Percentiles rank a stretch among this genome's conserved stretches.
These are phyloP conservation scores for Chaetomiaceae sp. DNA, from an alignment of 2,329 filamentous ascomycete genomes.

Conservation along the genomic window DNA sequence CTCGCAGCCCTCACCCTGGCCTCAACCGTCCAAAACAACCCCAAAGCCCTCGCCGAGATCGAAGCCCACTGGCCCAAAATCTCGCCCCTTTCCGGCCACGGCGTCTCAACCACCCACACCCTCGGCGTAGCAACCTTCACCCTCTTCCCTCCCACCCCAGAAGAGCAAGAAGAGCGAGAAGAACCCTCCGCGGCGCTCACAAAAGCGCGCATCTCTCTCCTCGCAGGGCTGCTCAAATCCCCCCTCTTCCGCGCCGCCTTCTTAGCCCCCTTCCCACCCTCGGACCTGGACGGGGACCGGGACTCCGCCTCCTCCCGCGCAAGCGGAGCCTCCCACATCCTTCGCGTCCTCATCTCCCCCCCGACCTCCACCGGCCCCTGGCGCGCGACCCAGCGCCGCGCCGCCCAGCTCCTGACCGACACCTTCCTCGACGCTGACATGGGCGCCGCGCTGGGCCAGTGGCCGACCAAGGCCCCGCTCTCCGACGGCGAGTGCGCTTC, in stretches of 20 bases:
- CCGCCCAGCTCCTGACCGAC: conserved; percentile 57
- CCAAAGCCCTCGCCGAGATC: conserved; percentile 52
- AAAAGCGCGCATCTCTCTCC: conserved; percentile 43
- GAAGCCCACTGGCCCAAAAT: conserved; percentile 44
- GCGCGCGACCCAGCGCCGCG: conserved; percentile 52
- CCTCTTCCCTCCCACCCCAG: conserved; percentile 32
- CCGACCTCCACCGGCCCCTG: conserved; percentile 19
- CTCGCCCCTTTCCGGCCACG: conserved; percentile 37
- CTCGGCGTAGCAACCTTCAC: conserved; percentile 41
- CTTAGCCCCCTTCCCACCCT: conserved; percentile 41
- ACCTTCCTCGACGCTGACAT: conserved; percentile 64
- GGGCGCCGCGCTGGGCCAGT: conserved; percentile 54
- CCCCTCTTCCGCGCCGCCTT: conserved; percentile 52
- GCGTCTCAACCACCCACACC: not conserved
- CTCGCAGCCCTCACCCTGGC: conserved; percentile 55
- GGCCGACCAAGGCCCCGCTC: conserved; percentile 41
- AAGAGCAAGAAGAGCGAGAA: not conserved
- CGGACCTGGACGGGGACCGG: too few relatives aligned
- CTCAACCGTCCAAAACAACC: conserved; percentile 61
- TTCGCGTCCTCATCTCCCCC: conserved; percentile 39
- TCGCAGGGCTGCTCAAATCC: conserved; percentile 55
- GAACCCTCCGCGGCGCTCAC: conserved; percentile 27
- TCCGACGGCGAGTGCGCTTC: conserved; percentile 36
- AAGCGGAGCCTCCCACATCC: conserved; percentile 51
- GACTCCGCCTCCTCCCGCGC: not conserved